Conservation (phyloP, 2,329 filamentous ascomycete genomes). For the Monosporascus sp. region DNA sequence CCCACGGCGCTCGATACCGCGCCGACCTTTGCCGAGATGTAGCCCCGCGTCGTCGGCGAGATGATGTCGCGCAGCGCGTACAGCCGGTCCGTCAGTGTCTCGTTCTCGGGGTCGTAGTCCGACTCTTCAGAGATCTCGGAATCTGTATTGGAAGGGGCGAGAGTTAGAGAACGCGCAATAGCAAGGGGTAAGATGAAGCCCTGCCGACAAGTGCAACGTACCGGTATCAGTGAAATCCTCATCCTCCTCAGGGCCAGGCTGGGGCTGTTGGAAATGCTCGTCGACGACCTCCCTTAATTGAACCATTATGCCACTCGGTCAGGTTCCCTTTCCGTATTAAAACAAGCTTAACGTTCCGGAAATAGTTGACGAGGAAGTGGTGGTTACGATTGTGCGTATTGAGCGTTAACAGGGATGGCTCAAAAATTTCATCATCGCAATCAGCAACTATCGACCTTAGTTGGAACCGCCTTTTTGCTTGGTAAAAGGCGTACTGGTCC, state of each 20-base stretch:
- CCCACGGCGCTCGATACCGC: constrained; percentile 53
- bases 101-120: constrained; percentile 56
- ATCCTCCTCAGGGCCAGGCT: constrained; percentile 69
- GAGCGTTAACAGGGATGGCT: too few relatives aligned
- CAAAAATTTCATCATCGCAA: not conserved
- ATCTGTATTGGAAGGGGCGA: constrained; percentile 41
- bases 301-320: constrained; percentile 59
- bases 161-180: constrained; percentile 1
- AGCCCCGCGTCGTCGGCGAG: constrained; percentile 65
- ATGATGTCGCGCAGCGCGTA: constrained; percentile 71
- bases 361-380: not conserved
- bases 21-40: constrained; percentile 56
- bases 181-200: not conserved
- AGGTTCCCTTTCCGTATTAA: too few relatives aligned
- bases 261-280: constrained; percentile 78
- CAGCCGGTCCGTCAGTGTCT: constrained; percentile 63
- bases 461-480: not conserved
- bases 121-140: constrained; percentile 81
- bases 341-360: not conserved
- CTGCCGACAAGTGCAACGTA: constrained; percentile 37
- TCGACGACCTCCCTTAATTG: constrained; percentile 95
- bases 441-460: too few relatives aligned
- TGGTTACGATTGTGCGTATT: not conserved
- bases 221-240: constrained; percentile 93
- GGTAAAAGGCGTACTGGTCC: too few relatives aligned